These are phyloP conservation scores for Paramarasmius palmivorus DNA, from an alignment of 1,284 basidiomycete species.

Conservation along the genomic window DNA sequence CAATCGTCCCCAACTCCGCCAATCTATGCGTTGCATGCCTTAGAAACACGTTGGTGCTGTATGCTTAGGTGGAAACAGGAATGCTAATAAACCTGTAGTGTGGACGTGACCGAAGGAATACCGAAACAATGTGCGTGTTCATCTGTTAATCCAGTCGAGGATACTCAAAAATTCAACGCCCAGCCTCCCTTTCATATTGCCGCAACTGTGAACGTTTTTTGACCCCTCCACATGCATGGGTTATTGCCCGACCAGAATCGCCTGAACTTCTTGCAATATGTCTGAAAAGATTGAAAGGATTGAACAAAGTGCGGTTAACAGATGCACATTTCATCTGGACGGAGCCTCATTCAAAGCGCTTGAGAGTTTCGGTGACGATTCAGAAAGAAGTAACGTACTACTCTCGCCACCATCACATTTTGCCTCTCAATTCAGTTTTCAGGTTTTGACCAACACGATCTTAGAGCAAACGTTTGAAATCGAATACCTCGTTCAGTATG, in stretches of 20 bases:
- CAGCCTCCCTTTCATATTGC: constrained; percentile 91
- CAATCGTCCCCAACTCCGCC: constrained; percentile 94
- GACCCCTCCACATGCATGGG: constrained; percentile 89
- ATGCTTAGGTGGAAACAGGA: not conserved
- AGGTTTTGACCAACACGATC: constrained; percentile 94
- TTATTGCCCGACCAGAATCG: constrained; percentile 86
- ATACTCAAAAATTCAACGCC: constrained; percentile 2
- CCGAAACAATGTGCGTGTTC: constrained; percentile 82
- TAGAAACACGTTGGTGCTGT: constrained; percentile 69
- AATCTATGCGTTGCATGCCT: constrained; percentile 95
- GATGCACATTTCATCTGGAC: constrained; percentile 99
- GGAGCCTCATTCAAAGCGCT: constrained; percentile 93
- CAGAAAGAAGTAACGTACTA: constrained; percentile 86
- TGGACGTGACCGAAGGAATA: constrained; percentile 98
- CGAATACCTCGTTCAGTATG: constrained; percentile 93
- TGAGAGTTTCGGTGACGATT: constrained; percentile 93
- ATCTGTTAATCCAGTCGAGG: not conserved
- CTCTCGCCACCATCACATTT: not conserved
- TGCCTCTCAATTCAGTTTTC: not conserved
- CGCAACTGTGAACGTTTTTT: constrained; percentile 96
- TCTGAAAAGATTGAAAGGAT: constrained; percentile 91
- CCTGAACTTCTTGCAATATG: constrained; percentile 90
- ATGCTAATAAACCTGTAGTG: constrained; percentile 41
- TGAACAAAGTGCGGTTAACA: constrained; percentile 93
- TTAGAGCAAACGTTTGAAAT: constrained; percentile 98